Base-by-base conservation (phyloP, 1,284 basidiomycete species). In the Sporisorium sorghi region DNA sequence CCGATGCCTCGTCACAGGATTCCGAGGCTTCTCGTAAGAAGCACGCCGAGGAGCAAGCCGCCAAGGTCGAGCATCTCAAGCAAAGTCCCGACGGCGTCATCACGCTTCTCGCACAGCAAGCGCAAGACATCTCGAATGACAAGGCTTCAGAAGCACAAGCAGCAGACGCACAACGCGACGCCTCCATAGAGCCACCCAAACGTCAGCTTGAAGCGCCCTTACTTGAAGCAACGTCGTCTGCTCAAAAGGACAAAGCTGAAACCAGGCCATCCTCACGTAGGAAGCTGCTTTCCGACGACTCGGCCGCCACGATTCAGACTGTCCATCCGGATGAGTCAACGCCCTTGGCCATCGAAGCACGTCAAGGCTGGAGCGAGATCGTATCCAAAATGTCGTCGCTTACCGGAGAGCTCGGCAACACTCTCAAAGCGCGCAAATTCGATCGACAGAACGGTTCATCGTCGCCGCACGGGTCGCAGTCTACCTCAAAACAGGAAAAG, bases 291-390 rank as follows among this genome's bases (percentile, higher is more conserved):
- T 17, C 54, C 12, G 68, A 65, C 35, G 49, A 46, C 10, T 71
- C 68, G 12, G 23, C 49, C 5, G 67, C 61, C 2, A 61, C 68
- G 17, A 65, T 71, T 21, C 54, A 65, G 42, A 54, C 58, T 0
- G 53, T 71, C 4, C 54, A 54, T 50, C 68, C 61, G 19, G 61
- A 71, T 5, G 62, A 58, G 19, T 32, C 61, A 7, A 19, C 53
- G 19, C 58, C 62, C 19, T 17, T 67, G 32, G 39, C 63, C 32
- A 80, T 80, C 65, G 78, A 80, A 58, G 61, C 69, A 28, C 62
- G 78, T 7, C 62, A 71, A 17, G 76, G 76, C 24, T 80, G 78
- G 78, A 72, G 59, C 61, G 78, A 80, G 55, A 66, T 80, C 30
- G 73, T 70, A 6, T 76, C 68, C 28, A 69, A 69, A 49, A 69